Evolutionary conservation across 2,329 filamentous ascomycete species (phyloP), one percentile per base, ranked within the genome.

Genomic region (Laburnicola sp.): DNA sequence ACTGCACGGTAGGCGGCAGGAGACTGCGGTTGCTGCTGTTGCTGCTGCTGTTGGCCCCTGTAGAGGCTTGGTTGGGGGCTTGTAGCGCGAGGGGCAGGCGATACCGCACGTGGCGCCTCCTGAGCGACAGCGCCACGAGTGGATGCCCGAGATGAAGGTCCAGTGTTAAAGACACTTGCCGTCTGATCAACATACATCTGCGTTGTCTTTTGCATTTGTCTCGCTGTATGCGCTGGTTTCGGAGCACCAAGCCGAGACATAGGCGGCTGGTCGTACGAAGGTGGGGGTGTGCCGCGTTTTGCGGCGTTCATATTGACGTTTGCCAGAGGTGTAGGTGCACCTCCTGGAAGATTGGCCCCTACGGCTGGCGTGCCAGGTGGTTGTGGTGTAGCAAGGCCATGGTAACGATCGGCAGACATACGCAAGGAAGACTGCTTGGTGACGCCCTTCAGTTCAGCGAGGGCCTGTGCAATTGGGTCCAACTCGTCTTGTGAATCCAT

Each of bases 331-430:
- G 77, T 76, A 36, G 77, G 75, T 27, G 74, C 73, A 41, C 73
- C 71, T 30, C 72, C 73, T 43, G 64, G 57, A 21, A 76, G 72
- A 10, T 74, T 68, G 30, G 72, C 68, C n/a, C 74, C 70, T 39
- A 65, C 53, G 32, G 65, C 60, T 23, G 75, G 71, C 42, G 75
- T 72, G n/a, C 65, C 72, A 30, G 73, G 68, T 45, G 77, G 76
- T 5, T 82, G 86, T 4, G 94, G 93, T 1, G 93, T 96, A 9
- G 89, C 79, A 56, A 99, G 87, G n/a, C 94, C 93, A 67, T 95
- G 90, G 73, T 96, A 97, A 54, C 89, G 86, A 71, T 99, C 95
- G 16, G 92, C 94, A n/a, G 94, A 96, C 53, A 96, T 85, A n/a
- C 95, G 85, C 42, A 83, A 80, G 3, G 86, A 86, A 5, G 90